Base-by-base conservation (phyloP, 805 yeast species). In the Komagataella mondaviorum region DNA sequence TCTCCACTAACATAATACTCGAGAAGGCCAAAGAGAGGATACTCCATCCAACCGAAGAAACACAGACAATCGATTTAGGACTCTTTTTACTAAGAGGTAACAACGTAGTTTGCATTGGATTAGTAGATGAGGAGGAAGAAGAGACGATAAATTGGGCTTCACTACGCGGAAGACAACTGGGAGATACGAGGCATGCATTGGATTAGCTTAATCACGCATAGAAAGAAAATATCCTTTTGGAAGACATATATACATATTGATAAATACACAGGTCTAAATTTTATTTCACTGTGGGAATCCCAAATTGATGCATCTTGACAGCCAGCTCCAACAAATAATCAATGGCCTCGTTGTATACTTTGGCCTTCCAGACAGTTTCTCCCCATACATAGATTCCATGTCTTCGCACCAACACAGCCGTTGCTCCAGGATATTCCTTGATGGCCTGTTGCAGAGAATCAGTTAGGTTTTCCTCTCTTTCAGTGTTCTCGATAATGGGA, bases 381-480 rank as follows among this genome's bases (percentile, higher is more conserved):
- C 97, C 97, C 97, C 97, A 91, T n/a, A 89, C 96, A 63, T 83
- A 91, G 47, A 91, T 83, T 0, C 98, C 98, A 62, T 91, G 98
- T 60, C 96, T 75, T 65, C 96, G 78, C 6, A 91, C 97, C 51
- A 91, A 71, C 1, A 91, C 88, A 0, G 97, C 97, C 2, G 89
- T 78, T 3, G 95, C 70, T 0, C 78, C 73, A 1, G 97, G 96
- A 59, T 88, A 83, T 14, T 74, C 71, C n/a, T 58, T 63, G 51
- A 90, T 78, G 0, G 89, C 84, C 52, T 75, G 66, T 55, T 78
- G 78, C 46, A 90, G 68, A 17, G 83, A 70, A 23, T 77, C 85
- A 6, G 83, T 78, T 55, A 91, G 72, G 53, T 88, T 89, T 61
- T 88, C 95, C 61, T 91, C 98, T 55, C 79, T 87, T 23, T 95